Conservation (phyloP, 2,329 filamentous ascomycete species). For the Pseudogymnoascus sp. region DNA sequence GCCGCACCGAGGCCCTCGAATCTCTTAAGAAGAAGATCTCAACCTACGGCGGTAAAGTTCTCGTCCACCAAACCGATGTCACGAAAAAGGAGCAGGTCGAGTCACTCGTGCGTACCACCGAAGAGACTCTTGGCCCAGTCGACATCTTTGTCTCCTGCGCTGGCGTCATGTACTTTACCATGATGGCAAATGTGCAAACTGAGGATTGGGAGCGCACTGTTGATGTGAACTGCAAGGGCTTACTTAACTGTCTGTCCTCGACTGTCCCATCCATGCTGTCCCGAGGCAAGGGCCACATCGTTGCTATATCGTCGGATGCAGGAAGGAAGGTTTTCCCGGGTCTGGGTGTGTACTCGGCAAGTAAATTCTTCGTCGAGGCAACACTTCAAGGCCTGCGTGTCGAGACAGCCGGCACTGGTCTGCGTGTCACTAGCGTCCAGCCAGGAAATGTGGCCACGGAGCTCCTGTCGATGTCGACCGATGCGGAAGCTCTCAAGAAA, state of each 20-base stretch:
- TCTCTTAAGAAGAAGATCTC: slow-evolving; percentile 53
- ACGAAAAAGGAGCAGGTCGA: slow-evolving; percentile 59
- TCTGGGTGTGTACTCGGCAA: slow-evolving; percentile 71
- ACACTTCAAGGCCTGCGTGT: slow-evolving; percentile 66
- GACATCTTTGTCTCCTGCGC: slow-evolving; percentile 76
- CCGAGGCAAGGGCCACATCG: slow-evolving; percentile 62
- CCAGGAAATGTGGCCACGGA: slow-evolving; percentile 71
- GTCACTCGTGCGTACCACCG: slow-evolving; percentile 50
- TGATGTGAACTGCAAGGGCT: slow-evolving; percentile 79
- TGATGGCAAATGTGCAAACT: slow-evolving; percentile 68
- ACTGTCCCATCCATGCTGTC: slow-evolving; percentile 64
- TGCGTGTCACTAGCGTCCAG: slow-evolving; percentile 67
- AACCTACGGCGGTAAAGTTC: slow-evolving; percentile 51
- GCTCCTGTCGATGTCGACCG: slow-evolving; percentile 65
- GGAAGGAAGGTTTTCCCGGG: slow-evolving; percentile 77
- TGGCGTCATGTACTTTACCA: slow-evolving; percentile 81
- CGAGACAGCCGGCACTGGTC: slow-evolving; percentile 65
- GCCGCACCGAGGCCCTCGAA: slow-evolving; percentile 61
- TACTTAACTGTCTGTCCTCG: slow-evolving; percentile 63
- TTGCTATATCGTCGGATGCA: slow-evolving; percentile 75
- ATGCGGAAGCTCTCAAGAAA: slow-evolving; percentile 68
- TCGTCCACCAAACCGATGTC: slow-evolving; percentile 64
- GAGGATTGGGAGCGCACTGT: slow-evolving; percentile 77
- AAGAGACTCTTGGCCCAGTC: slow-evolving; percentile 57
- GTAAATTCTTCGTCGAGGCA: slow-evolving; percentile 79